Base-by-base conservation (phyloP, 495 filamentous ascomycete species). In the Penicillium mononematosum region DNA sequence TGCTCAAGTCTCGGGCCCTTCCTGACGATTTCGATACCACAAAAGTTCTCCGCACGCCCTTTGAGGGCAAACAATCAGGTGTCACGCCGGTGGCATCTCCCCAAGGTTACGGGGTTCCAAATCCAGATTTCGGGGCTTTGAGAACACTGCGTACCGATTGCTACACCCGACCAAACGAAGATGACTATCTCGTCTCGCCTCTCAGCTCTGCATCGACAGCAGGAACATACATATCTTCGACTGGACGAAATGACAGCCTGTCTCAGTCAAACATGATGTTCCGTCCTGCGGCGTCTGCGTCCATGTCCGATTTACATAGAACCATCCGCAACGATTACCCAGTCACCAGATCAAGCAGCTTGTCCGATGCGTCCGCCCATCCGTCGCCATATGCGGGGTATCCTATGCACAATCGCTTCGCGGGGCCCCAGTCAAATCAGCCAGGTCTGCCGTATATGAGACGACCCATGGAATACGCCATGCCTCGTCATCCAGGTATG, bases 21-120 rank as follows among this genome's bases (percentile, higher is more conserved):
- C 92, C 92, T 22, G 91, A 93, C 60, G 87, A 92, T 69, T 97
- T 97, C 65, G 90, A 96, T 76, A 95, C 91, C 64, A 86, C 91
- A 10, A 89, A 94, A 73, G 91, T 92, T 8, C 76, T 97, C 20
- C 89, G 95, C 62, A 89, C 89, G n/a, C 88, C 90, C 7, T 79
- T 77, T 58, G 68, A 70, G 36, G 60, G 61, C 50, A 77, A 71
- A 49, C 67, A 69, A 42, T 53, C 61, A 12, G 62, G 69, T 32
- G 70, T 70, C 43, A 70, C 68, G 44, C 65, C 73, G 7, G 61
- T 74, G 45, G 62, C 62, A 48, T 77, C 66, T 27, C 70, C 68
- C 31, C 67, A 60, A 45, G 61, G 50, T 32, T 64, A 52, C 19
- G 47, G 62, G 6, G 55, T 39, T 19, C 60, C 61, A 9, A 63